Conservation (phyloP, 2,329 filamentous ascomycete species). For the Fragosphaeria purpurea region DNA sequence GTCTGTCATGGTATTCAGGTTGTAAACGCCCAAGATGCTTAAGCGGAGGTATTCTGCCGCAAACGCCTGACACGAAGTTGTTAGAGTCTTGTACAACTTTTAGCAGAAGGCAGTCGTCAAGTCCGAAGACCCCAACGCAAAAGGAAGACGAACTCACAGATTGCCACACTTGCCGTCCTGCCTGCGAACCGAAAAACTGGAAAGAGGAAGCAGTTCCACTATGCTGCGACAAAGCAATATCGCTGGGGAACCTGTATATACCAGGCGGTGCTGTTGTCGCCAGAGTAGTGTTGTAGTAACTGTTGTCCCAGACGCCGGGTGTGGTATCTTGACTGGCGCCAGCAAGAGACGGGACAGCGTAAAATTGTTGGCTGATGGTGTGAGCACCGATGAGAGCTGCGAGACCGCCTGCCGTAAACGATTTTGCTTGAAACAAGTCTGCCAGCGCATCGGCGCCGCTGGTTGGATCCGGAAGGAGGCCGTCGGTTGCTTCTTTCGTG, state of each 20-base stretch:
- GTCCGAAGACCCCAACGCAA: not conserved
- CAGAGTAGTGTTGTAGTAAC: constrained; percentile 36
- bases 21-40: constrained; percentile 44
- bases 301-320: constrained; percentile 38
- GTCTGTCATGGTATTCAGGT: constrained; percentile 45
- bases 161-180: constrained; percentile 30
- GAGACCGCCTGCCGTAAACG: constrained; percentile 37
- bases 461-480: constrained; percentile 33
- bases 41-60: constrained; percentile 42
- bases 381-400: constrained; percentile 46
- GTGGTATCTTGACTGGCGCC: constrained; percentile 35
- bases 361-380: constrained; percentile 35
- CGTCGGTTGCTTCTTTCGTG: constrained; percentile 27
- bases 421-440: constrained; percentile 37
- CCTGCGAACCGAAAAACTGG: constrained; percentile 23
- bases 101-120: not conserved
- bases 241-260: constrained; percentile 30
- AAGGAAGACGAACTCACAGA: constrained; percentile 18
- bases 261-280: constrained; percentile 15
- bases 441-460: constrained; percentile 31
- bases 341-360: constrained; percentile 27
- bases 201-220: constrained; percentile 26
- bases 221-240: constrained; percentile 29
- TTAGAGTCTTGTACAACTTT: no score
- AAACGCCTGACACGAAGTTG: constrained; percentile 30